Base-by-base conservation (phyloP, 768 basidiomycete genomes). In the Hydnomerulius pinastri region DNA sequence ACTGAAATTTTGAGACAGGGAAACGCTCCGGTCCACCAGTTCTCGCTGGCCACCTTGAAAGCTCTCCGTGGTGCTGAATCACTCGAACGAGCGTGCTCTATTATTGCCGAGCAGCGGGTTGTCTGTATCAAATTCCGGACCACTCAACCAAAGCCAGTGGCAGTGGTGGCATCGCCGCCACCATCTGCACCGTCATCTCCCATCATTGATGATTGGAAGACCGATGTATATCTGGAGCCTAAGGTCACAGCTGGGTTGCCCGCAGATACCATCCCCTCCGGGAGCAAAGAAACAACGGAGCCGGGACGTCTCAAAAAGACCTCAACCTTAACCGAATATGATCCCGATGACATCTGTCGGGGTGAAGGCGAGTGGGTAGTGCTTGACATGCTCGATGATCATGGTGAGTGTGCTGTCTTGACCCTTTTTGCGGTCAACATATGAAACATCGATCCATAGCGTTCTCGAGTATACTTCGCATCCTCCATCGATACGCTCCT, bases 321-420 rank as follows among this genome's bases (percentile, higher is more conserved):
- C 9, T 39, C 45, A 6, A 23, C 18, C 6, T 38, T 46, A 40
- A 33, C 38, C 4, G 23, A 33, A 2, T 28, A 46, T 30, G 52
- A 42, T 28, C 30, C 47, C n/a, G 30, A 50, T 45, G 56, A 60
- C 2, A 37, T 49, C 20, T 56, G 29, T 18, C 37, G 29, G 13
- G 57, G 44, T 17, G 69, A 68, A 23, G 72, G 67, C 0, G 79
- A 81, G 46, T 82, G 75, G 77, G 67, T 82, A 15, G 73, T 77
- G 8, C 63, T 83, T 17, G 81, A 83, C 60, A 61, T 82, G 64
- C 73, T 76, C 52, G 72, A 72, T 48, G 78, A 79, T 44, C 63
- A 65, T 39, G 78, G 78, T 76, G 46, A 37, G 59, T 18, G 21
- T 48, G 29, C 11, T 11, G 21, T 46, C 21, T 27, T 4, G 1